These are phyloP conservation scores for Besnoitia besnoiti DNA, from an alignment of 169 alveolate genomes.

Conservation along the genomic window DNA sequence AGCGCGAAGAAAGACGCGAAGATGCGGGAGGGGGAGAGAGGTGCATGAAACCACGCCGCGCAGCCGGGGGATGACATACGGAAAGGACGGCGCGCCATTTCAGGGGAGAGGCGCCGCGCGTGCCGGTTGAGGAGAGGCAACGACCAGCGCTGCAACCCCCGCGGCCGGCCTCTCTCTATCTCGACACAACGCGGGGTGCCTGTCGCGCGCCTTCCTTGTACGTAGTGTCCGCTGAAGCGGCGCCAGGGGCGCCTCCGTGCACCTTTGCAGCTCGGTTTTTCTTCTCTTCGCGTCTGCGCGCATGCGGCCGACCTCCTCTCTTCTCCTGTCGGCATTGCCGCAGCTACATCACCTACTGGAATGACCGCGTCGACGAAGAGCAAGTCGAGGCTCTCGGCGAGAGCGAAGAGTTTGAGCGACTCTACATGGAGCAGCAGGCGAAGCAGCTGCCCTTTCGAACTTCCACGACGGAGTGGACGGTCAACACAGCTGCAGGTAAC, in stretches of 20 bases:
- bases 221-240: neutral
- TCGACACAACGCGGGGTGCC: neutral
- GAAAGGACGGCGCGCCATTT: no score
- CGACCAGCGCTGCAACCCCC: neutral
- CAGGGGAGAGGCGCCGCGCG: no score
- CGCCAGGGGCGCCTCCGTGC: neutral
- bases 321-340: no score
- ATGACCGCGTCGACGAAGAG: slow-evolving; percentile 52
- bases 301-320: no score
- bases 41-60: no score
- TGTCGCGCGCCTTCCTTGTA: no score
- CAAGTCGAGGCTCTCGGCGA: slow-evolving; percentile 50
- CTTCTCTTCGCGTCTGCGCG: no score
- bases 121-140: no score
- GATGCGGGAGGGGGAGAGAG: no score
- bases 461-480: slow-evolving; percentile 68
- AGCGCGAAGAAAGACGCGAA: neutral
- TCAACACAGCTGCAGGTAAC: slow-evolving; percentile 61
- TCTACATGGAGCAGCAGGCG: slow-evolving; percentile 46
- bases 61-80: no score
- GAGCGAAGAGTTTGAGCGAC: slow-evolving; percentile 63
- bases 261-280: neutral
- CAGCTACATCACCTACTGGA: slow-evolving; percentile 57
- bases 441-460: slow-evolving; percentile 67
- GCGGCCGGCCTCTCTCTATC: neutral